A percentile compares a stretch with the other conserved stretches of the same genome.
phyloP scores from a whole-genome alignment of 164 flowering plant species.

The Houttuynia cordata region DNA sequence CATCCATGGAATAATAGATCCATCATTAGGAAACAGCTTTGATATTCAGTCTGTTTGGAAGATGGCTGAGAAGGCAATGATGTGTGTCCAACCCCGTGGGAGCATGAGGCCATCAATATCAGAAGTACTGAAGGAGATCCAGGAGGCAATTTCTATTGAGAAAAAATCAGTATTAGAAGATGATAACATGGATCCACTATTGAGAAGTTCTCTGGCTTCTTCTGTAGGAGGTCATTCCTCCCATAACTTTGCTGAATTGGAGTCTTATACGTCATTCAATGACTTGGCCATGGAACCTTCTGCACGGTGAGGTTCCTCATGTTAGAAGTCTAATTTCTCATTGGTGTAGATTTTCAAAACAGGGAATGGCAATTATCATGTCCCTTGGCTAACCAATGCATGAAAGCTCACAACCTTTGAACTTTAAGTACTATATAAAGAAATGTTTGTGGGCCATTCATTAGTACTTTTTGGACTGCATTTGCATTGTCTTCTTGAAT shows the following conservation, averaged over 20 bases:
- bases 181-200: conserved; percentile 49
- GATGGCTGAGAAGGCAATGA: conserved; percentile 89
- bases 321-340: too few relatives aligned
- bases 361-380: too few relatives aligned
- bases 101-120: conserved; percentile 84
- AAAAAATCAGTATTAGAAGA: conserved; percentile 40
- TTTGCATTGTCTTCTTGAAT: too few relatives aligned
- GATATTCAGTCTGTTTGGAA: conserved; percentile 96
- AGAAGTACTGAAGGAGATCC: conserved; percentile 96
- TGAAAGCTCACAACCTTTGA: too few relatives aligned
- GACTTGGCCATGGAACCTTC: conserved; percentile 51
- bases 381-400: too few relatives aligned
- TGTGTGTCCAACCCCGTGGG: conserved; percentile 86
- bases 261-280: conserved; percentile 43
- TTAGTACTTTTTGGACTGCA: too few relatives aligned
- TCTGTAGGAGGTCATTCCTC: conserved; percentile 43
- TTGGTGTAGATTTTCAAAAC: too few relatives aligned
- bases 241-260: conserved; percentile 38
- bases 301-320: conserved; percentile 26
- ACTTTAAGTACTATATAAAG: too few relatives aligned
- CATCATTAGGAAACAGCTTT: conserved; percentile 39
- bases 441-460: too few relatives aligned
- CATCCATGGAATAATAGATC: conserved; percentile 85
- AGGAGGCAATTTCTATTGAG: conserved; percentile 80
- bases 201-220: conserved; percentile 54